Base-by-base conservation (phyloP, 2,329 filamentous ascomycete species). In the Metarhizium sp. region DNA sequence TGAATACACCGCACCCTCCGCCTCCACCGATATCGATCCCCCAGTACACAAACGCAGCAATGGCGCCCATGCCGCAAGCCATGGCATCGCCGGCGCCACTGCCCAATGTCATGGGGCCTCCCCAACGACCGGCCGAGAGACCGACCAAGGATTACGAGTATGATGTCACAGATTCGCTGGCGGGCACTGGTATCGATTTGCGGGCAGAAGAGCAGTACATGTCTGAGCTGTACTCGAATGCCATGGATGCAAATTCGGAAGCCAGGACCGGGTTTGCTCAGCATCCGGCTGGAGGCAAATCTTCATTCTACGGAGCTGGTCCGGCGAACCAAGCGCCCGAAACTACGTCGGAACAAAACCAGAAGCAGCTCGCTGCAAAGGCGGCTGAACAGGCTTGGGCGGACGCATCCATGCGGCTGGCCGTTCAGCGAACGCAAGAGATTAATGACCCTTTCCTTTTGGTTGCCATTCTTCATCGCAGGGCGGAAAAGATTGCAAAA, bases 191-290 rank as follows among this genome's bases (percentile, higher is more conserved):
- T 51, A 90, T 96, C 59, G 89, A 96, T 73, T 72, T 96, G 50
- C 85, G 87, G 57, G 90, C 90, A 60, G 92, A 96, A 69, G 90
- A 95, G 65, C 88, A 91, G 62, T 88, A 84, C 61, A 78, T 94
- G 69, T 85, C 89, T 48, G 84, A 83, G 57, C 76, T 84, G 55
- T 86, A 84, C 65, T 79, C 81, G 48, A 77, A 69, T 38, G 65
- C 77, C 8, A 77, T 75, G 57, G 73, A 75, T 55, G 64, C 68
- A 54, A 72, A 67, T 29, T 63, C 68, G 53, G 75, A 83, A 61
- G 71, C 77, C 52, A 71, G 78, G 64, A 75, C 78, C 50, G 74
- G 85, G 14, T 72, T 81, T 25, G 63, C 69, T 18, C 67, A 71
- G 6, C 81, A 86, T 58, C 72, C 77, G 7, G 71, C 82, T 1